phyloP scores from a whole-genome alignment of 768 basidiomycete genomes.

The Suillus hirtellus region DNA sequence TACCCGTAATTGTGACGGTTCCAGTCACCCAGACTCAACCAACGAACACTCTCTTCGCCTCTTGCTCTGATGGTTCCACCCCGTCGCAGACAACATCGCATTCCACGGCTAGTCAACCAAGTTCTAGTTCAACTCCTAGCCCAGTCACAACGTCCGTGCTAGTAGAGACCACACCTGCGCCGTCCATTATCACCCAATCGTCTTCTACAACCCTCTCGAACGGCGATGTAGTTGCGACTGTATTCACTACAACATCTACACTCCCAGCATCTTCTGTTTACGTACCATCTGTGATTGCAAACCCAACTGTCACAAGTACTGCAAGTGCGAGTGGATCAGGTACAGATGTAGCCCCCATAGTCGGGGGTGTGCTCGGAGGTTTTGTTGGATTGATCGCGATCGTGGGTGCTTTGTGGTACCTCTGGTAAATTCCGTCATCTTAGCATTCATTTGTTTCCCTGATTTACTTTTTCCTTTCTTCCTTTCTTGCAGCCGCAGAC shows the following conservation, averaged over 20 bases:
- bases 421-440: slow-evolving; percentile 41
- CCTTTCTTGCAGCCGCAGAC: slow-evolving; percentile 39
- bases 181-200: slow-evolving; percentile 32
- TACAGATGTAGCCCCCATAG: slow-evolving; percentile 44
- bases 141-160: slow-evolving; percentile 26
- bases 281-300: slow-evolving; percentile 18
- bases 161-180: slow-evolving; percentile 32
- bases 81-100: slow-evolving; percentile 14
- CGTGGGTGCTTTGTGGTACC: slow-evolving; percentile 47
- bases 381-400: slow-evolving; percentile 50
- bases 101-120: slow-evolving; percentile 10
- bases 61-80: slow-evolving; percentile 27
- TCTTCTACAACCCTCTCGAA: slow-evolving; percentile 41
- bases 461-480: slow-evolving; percentile 14
- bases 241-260: slow-evolving; percentile 40
- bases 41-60: slow-evolving; percentile 43
- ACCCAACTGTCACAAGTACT: slow-evolving; percentile 13
- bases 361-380: slow-evolving; percentile 57
- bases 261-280: slow-evolving; percentile 33
- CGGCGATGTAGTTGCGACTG: slow-evolving; percentile 40
- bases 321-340: slow-evolving; percentile 23
- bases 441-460: slow-evolving; percentile 9
- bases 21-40: slow-evolving; percentile 31
- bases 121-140: slow-evolving; percentile 6
- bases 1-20: slow-evolving; percentile 42